Evolutionary conservation across 768 basidiomycete genomes (phyloP).

Genomic region (Suillus sp.): DNA sequence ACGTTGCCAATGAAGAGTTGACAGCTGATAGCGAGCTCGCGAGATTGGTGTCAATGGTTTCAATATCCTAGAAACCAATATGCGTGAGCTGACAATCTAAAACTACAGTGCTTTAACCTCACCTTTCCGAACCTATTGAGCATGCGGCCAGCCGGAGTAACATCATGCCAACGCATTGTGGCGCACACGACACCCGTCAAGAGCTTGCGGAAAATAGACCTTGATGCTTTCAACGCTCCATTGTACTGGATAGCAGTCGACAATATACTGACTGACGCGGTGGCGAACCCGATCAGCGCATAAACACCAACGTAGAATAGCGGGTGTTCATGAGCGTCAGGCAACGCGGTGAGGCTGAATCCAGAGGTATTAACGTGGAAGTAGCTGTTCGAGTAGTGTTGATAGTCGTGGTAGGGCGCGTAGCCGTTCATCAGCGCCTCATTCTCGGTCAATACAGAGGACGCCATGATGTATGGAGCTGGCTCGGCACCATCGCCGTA

Average conservation of each 20-base stretch:
- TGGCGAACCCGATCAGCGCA: slow-evolving; percentile 56
- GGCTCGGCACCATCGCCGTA: slow-evolving; percentile 14
- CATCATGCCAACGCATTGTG: slow-evolving; percentile 85
- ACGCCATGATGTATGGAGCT: slow-evolving; percentile 22
- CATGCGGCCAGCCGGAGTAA: slow-evolving; percentile 80
- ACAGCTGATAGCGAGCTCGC: slow-evolving; percentile 72
- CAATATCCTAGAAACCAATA: slow-evolving; percentile 58
- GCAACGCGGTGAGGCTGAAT: slow-evolving; percentile 33
- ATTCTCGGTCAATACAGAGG: slow-evolving; percentile 29
- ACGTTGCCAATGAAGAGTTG: slow-evolving; percentile 74
- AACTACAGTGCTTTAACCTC: slow-evolving; percentile 4
- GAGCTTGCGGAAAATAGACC: slow-evolving; percentile 48
- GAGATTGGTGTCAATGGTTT: slow-evolving; percentile 80
- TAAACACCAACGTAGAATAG: slow-evolving; percentile 74
- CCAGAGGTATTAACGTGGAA: slow-evolving; percentile 20
- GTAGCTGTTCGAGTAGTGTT: slow-evolving; percentile 21
- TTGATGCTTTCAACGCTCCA: slow-evolving; percentile 44
- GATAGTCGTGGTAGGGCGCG: slow-evolving; percentile 22
- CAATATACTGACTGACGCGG: slow-evolving; percentile 48
- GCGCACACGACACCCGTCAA: slow-evolving; percentile 73
- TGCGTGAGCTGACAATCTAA: slow-evolving; percentile 7
- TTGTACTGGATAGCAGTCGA: slow-evolving; percentile 59
- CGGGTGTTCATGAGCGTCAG: slow-evolving; percentile 59
- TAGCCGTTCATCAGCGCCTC: slow-evolving; percentile 30
- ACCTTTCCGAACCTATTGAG: slow-evolving; percentile 83